Evolutionary conservation across 2,329 filamentous ascomycete genomes (phyloP).

Genomic region (Alternaria rosae): DNA sequence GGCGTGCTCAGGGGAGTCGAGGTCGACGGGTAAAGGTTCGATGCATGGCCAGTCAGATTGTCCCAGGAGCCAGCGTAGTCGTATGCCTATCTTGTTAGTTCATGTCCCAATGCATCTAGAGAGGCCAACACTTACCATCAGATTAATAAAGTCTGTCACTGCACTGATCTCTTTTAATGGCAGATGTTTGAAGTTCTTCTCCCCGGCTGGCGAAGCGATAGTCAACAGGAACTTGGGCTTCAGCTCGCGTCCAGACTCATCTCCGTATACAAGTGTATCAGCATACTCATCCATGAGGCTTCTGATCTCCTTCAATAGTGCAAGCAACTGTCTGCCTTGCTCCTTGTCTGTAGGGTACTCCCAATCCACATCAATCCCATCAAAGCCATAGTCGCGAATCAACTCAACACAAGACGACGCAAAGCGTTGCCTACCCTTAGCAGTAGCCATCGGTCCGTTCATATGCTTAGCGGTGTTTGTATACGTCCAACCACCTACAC

Average conservation of each 20-base stretch:
- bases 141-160: constrained; percentile 58
- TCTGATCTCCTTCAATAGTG: constrained; percentile 50
- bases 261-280: constrained; percentile 32
- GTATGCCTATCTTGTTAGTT: constrained; percentile 41
- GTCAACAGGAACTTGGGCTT: constrained; percentile 54
- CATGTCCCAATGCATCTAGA: neutral
- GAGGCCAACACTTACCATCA: constrained; percentile 48
- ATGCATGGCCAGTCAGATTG: constrained; percentile 73
- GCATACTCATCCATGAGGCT: constrained; percentile 52
- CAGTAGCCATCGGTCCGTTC: constrained; percentile 69
- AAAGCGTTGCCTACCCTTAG: constrained; percentile 69
- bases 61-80: constrained; percentile 81
- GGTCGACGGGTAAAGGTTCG: constrained; percentile 73
- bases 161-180: constrained; percentile 52
- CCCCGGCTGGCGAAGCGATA: constrained; percentile 55
- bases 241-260: constrained; percentile 17
- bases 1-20: constrained; percentile 72
- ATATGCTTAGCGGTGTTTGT: constrained; percentile 72
- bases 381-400: constrained; percentile 80
- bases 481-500: constrained; percentile 83
- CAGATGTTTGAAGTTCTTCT: constrained; percentile 53
- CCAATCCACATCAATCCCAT: constrained; percentile 59
- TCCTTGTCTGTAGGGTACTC: constrained; percentile 53
- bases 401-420: constrained; percentile 75
- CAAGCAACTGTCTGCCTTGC: constrained; percentile 53